Evolutionary conservation across 2,329 filamentous ascomycete species (phyloP), one percentile per base, ranked within the genome.

Genomic region (Hypoxylon sp.): DNA sequence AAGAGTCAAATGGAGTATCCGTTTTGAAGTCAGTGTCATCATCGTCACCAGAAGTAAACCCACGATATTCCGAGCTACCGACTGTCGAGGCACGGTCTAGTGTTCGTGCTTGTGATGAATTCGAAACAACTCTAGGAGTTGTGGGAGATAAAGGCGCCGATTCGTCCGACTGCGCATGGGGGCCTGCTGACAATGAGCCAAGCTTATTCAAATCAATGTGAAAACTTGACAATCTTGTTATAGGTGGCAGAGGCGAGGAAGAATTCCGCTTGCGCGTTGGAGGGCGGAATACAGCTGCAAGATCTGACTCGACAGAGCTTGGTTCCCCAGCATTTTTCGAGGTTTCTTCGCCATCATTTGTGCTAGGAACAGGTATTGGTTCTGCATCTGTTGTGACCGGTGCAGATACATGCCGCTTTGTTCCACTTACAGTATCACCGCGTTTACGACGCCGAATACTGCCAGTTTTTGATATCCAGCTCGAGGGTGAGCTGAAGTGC

Each of bases 11-110:
- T 62, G 92, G 85, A 17, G 89, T 92, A 74, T 94, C 92, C 78
- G 91, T 94, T 80, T 90, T 91, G 75, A 91, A 89, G 77, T 94
- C 92, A n/a, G 89, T 90, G 74, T 94, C 92, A 74, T 93, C 91
- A 61, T 94, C 92, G 64, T 94, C 92, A 22, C 87, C 87, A 10
- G 89, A 93, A n/a, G 81, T 83, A 72, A 90, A 86, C 51, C 86
- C 88, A 72, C 88, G 87, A 75, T 88, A 86, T 73, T 94, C 92
- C 29, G 90, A 93, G 66, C 90, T 90, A 68, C 89, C 87, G 70
- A 91, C 83, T 29, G 90, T 92, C 24, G 90, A 92, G 17, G 86
- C 83, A 59, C 86, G 84, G 72, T 90, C 88, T n/a, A 85, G 59
- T 19, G 77, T 78, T 6, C 76, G 74, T 24, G 75, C 69, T 17